A percentile compares a stretch with the other conserved stretches of the same genome.
These are phyloP conservation scores for Cladosporium sp. DNA, from an alignment of 2,329 filamentous ascomycete species.

Conservation along the genomic window DNA sequence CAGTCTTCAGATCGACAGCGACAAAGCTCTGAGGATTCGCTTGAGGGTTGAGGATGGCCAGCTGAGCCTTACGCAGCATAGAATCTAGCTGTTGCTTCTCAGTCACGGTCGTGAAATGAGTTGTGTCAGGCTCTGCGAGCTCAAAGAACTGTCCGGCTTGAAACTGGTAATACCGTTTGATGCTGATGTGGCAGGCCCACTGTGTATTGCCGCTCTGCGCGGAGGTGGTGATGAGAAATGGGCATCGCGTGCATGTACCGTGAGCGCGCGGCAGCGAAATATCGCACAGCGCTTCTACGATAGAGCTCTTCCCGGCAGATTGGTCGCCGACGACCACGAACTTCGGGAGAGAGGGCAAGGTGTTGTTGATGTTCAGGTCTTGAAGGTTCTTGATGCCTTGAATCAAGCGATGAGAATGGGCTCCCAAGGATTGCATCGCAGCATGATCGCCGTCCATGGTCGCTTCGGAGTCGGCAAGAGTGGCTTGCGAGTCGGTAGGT, in stretches of 20 bases:
- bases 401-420: constrained; percentile 59
- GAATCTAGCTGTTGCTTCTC: constrained; percentile 59
- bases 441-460: constrained; percentile 9
- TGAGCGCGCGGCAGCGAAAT: constrained; percentile 65
- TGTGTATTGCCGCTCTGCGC: constrained; percentile 31
- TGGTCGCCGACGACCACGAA: constrained; percentile 82
- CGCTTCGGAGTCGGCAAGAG: neutral
- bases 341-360: constrained; percentile 62
- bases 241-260: constrained; percentile 70
- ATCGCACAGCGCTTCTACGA: constrained; percentile 50
- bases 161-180: constrained; percentile 56
- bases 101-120: constrained; percentile 58
- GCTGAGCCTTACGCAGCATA: constrained; percentile 66
- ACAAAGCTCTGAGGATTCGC: constrained; percentile 40
- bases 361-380: constrained; percentile 64
- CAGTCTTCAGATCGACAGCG: constrained; percentile 7
- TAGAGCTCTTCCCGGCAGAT: constrained; percentile 71
- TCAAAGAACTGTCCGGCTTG: neutral
- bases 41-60: constrained; percentile 66
- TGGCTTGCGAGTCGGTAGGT: neutral
- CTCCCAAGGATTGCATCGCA: constrained; percentile 49
- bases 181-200: constrained; percentile 63
- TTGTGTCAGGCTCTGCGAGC: constrained; percentile 27
- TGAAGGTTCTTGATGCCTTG: constrained; percentile 63
- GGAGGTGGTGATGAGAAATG: constrained; percentile 68